Conservation (phyloP, 2,329 filamentous ascomycete species). For the Colletotrichum theobromicola region DNA sequence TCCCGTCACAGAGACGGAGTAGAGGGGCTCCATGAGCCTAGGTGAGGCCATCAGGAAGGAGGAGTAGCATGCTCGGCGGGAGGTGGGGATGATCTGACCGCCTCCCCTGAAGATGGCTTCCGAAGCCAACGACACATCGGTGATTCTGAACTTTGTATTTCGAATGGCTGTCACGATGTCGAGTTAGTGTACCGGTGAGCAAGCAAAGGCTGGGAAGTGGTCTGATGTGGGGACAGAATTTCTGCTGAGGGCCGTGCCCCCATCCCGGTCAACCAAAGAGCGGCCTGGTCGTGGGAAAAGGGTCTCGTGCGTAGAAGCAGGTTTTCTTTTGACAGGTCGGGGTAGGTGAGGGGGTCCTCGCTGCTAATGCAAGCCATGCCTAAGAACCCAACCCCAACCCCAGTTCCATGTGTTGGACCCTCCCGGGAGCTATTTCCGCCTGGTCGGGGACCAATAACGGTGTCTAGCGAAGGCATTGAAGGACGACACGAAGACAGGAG, state of each 20-base stretch:
- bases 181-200: constrained; percentile 28
- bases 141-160: constrained; percentile 97
- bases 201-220: not conserved
- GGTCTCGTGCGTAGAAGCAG: constrained; percentile 16
- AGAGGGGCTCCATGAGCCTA: constrained; percentile 95
- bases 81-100: constrained; percentile 96
- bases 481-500: constrained; percentile 5
- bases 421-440: not conserved
- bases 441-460: constrained; percentile 4
- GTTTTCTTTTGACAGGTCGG: not conserved
- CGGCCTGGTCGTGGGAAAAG: constrained; percentile 2
- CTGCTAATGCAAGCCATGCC: constrained; percentile 18
- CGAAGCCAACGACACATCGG: constrained; percentile 82
- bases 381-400: constrained; percentile 7
- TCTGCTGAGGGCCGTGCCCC: constrained; percentile 6
- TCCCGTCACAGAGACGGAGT: constrained; percentile 90
- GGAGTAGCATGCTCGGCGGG: constrained; percentile 90
- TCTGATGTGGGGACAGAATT: constrained; percentile 7
- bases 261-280: constrained; percentile 14
- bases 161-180: constrained; percentile 72
- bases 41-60: constrained; percentile 98
- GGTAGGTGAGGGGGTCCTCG: not conserved
- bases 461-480: not conserved
- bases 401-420: constrained; percentile 10
- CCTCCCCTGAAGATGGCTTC: constrained; percentile 95